These are phyloP conservation scores for Zizania latifolia DNA, from an alignment of 176 grass and related monocot genomes.

Conservation along the genomic window DNA sequence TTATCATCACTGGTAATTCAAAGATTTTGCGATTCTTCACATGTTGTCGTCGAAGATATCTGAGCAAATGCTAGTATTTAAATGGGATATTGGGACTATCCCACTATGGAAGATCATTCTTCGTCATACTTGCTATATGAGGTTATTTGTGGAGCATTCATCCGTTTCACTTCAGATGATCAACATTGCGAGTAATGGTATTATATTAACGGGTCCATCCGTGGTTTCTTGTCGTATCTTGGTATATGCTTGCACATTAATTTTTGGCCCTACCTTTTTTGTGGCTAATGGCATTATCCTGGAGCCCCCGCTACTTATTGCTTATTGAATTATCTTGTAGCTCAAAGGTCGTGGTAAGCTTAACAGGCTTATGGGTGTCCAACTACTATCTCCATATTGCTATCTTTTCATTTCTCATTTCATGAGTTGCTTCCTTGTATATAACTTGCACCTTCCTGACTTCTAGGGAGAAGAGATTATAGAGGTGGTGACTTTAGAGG, in stretches of 20 bases:
- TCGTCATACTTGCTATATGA: conserved; percentile 39
- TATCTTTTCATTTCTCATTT: conserved; percentile 16
- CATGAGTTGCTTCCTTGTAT: conserved; percentile 10
- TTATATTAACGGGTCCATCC: conserved; percentile 36
- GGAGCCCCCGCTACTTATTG: conserved; percentile 59
- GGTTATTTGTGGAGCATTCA: conserved; percentile 25
- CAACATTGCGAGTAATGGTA: conserved; percentile 37
- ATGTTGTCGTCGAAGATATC: conserved; percentile 41
- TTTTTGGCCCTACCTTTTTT: conserved; percentile 45
- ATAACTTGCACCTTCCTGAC: conserved; percentile 11
- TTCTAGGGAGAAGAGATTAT: conserved; percentile 71
- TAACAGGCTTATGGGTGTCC: conserved; percentile 44
- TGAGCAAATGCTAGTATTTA: conserved; percentile 40
- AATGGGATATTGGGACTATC: conserved; percentile 41
- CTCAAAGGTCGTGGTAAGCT: conserved; percentile 74
- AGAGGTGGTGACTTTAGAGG: conserved; percentile 58
- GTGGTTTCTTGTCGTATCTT: conserved; percentile 39
- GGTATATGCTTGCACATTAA: conserved; percentile 47
- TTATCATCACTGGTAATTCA: conserved; percentile 35
- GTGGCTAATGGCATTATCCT: conserved; percentile 62
- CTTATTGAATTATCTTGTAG: conserved; percentile 65
- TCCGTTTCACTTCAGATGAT: conserved; percentile 50
- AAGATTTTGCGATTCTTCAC: conserved; percentile 29
- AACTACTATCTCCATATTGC: conserved; percentile 16
- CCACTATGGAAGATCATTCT: conserved; percentile 44